Conservation (phyloP, 179 eudicot species). For the Patellifolia procumbens region DNA sequence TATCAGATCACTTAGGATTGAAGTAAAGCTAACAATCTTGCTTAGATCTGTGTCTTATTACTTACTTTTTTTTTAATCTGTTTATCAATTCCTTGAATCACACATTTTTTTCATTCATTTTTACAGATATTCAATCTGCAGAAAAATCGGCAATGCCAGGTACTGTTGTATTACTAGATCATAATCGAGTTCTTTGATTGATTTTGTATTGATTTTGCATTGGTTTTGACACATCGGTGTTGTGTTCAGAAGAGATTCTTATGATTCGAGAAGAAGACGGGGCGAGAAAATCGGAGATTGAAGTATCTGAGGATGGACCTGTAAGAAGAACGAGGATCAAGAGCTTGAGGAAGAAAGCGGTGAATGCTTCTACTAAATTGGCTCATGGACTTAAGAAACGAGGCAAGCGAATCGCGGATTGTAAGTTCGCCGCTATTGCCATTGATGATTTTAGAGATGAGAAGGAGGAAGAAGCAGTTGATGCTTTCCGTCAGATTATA, state of each 20-base stretch:
- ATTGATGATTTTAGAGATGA: slow-evolving; percentile 73
- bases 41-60: slow-evolving; percentile 24
- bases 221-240: not conserved
- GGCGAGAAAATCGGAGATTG: slow-evolving; percentile 57
- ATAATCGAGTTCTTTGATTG: not conserved
- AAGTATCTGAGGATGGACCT: slow-evolving; percentile 73
- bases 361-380: slow-evolving; percentile 68
- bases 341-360: slow-evolving; percentile 79
- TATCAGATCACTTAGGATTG: slow-evolving; percentile 21
- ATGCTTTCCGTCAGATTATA: slow-evolving; percentile 63
- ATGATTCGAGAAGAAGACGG: slow-evolving; percentile 57
- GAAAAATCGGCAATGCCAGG: slow-evolving; percentile 37
- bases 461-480: slow-evolving; percentile 77
- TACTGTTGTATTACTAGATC: slow-evolving; percentile 19
- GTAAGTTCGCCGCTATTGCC: slow-evolving; percentile 66
- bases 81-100: slow-evolving; percentile 9
- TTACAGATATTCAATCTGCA: slow-evolving; percentile 25
- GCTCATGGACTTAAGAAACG: slow-evolving; percentile 62
- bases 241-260: slow-evolving; percentile 35
- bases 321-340: slow-evolving; percentile 62
- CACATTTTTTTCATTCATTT: not conserved
- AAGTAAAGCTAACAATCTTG: slow-evolving; percentile 36
- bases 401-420: slow-evolving; percentile 61
- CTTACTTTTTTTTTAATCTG: not conserved
- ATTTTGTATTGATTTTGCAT: slow-evolving; percentile 10